Percentiles rank a stretch among this genome's conserved stretches.
phyloP scores from a whole-genome alignment of 768 basidiomycete species.

The Mrakia frigida region DNA sequence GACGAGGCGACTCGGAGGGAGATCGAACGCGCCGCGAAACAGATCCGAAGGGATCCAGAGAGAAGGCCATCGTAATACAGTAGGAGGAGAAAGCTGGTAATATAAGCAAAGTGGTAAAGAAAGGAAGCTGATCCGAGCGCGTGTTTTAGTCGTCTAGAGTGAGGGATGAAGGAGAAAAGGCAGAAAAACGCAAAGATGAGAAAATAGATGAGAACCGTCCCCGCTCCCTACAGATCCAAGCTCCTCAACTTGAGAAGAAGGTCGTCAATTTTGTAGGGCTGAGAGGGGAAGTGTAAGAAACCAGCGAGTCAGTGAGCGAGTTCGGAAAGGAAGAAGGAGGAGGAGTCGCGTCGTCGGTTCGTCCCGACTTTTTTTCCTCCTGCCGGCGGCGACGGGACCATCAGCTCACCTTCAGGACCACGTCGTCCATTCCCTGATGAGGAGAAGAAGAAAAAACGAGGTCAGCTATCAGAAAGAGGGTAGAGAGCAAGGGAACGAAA shows the following conservation, averaged over 20 bases:
- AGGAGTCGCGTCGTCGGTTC: too few species aligned
- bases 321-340: neutral
- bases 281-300: neutral
- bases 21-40: too few species aligned
- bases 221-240: neutral
- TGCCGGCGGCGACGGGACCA: too few species aligned
- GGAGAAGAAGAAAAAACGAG: neutral
- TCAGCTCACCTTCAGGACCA: neutral
- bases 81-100: too few species aligned
- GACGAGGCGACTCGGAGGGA: too few species aligned
- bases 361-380: too few species aligned
- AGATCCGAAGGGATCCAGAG: too few species aligned
- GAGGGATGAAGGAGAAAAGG: neutral
- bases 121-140: too few species aligned
- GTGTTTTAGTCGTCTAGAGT: too few species aligned
- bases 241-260: slow-evolving; percentile 13
- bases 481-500: neutral
- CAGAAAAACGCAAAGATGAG: neutral
- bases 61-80: too few species aligned
- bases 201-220: neutral
- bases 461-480: neutral
- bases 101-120: too few species aligned
- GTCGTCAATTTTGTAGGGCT: slow-evolving; percentile 25
- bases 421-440: slow-evolving; percentile 13
- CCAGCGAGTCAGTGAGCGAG: neutral